These are phyloP conservation scores for Thalassiosira exigua DNA, from an alignment of 352 stramenopile species.

Conservation along the genomic window DNA sequence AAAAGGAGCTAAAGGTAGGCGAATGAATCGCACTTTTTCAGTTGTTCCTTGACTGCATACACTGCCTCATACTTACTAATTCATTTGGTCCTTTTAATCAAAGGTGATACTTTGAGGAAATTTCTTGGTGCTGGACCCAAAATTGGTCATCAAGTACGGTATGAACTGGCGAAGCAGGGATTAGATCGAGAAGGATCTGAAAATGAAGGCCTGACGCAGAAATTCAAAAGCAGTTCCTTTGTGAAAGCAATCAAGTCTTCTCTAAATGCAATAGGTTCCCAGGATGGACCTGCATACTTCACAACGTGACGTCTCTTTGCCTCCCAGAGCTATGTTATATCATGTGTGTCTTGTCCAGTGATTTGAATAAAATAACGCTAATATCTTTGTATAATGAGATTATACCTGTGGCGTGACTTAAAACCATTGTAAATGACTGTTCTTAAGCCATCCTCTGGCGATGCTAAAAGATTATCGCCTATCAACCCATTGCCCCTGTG, in stretches of 20 bases:
- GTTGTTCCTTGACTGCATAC: too few species aligned
- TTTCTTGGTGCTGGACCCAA: conserved; percentile 70
- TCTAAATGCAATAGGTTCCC: conserved; percentile 6
- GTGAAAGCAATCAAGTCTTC: conserved; percentile 61
- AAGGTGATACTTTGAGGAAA: conserved; percentile 69
- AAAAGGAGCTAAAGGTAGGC: conserved; percentile 54
- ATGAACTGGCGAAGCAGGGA: conserved; percentile 51
- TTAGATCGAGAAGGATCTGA: conserved; percentile 53
- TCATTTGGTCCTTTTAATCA: too few species aligned
- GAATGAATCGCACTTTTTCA: too few species aligned
- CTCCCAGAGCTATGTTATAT: too few species aligned
- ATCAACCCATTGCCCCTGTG: too few species aligned
- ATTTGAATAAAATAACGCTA: background rate
- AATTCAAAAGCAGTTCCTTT: conserved; percentile 69
- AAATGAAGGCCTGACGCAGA: conserved; percentile 56
- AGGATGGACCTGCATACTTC: background rate
- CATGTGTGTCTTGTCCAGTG: background rate
- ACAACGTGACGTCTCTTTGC: background rate
- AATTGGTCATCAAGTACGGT: conserved; percentile 68
- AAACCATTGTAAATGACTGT: too few species aligned
- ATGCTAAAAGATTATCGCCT: too few species aligned
- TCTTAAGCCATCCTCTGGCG: too few species aligned
- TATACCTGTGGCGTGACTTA: too few species aligned
- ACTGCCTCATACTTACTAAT: too few species aligned
- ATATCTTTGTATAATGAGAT: too few species aligned